These are phyloP conservation scores for Obba rivulosa DNA, from an alignment of 768 basidiomycete species.

Conservation along the genomic window DNA sequence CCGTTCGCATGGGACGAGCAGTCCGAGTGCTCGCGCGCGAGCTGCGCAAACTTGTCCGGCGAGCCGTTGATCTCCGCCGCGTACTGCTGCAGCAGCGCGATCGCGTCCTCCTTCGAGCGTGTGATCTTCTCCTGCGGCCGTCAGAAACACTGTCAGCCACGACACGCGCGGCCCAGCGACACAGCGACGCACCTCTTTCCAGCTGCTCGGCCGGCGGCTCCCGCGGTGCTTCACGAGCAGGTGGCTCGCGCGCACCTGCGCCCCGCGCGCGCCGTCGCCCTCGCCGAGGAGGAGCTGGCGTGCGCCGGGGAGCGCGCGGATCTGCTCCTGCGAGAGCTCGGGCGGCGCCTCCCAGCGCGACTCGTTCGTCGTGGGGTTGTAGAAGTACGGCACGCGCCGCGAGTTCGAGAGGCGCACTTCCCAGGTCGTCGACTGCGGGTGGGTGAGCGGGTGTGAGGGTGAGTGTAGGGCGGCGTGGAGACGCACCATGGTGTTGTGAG, in stretches of 20 bases:
- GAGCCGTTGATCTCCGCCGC: slow-evolving; percentile 51
- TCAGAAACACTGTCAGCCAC: not conserved
- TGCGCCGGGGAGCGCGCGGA: slow-evolving; percentile 64
- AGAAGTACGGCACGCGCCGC: slow-evolving; percentile 80
- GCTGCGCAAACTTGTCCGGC: slow-evolving; percentile 60
- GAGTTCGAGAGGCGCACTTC: slow-evolving; percentile 86
- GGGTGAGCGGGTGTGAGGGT: not conserved
- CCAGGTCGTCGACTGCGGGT: slow-evolving; percentile 39
- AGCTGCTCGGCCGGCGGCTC: slow-evolving; percentile 74
- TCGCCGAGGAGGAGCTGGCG: slow-evolving; percentile 36
- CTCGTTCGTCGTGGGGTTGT: slow-evolving; percentile 60
- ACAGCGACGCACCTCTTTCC: slow-evolving; percentile 63
- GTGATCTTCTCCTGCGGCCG: slow-evolving; percentile 63
- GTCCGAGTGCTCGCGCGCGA: slow-evolving; percentile 79
- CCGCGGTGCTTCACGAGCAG: slow-evolving; percentile 87
- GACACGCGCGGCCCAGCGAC: not conserved
- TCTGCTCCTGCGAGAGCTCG: slow-evolving; percentile 55
- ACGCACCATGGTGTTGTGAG: not conserved
- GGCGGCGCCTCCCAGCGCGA: slow-evolving; percentile 80
- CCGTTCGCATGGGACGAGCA: slow-evolving; percentile 79
- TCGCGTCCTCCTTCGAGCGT: slow-evolving; percentile 84
- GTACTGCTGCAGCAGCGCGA: slow-evolving; percentile 64
- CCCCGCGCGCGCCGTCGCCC: slow-evolving; percentile 23
- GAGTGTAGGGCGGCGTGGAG: not conserved
- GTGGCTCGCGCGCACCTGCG: slow-evolving; percentile 89